A percentile compares a stretch with the other conserved stretches of the same genome.
Evolutionary conservation across 805 yeast species (phyloP).

Genomic region (Lachancea lanzarotensis): DNA sequence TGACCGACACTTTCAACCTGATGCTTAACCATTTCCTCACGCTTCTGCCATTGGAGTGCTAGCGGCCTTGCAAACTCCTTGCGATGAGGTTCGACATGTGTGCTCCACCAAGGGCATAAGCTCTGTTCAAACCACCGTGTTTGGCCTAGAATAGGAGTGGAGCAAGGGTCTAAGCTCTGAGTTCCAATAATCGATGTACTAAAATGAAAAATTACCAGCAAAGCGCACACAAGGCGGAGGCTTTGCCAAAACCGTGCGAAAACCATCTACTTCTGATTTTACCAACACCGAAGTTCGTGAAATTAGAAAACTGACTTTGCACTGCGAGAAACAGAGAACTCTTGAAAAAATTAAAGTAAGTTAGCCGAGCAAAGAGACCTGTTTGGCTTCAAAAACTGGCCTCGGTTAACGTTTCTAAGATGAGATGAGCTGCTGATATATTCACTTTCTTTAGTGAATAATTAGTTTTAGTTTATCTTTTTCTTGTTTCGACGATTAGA

Average conservation of each 20-base stretch:
- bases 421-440: no score
- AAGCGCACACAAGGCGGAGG: neutral
- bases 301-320: no score
- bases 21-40: neutral
- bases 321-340: no score
- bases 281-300: neutral
- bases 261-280: neutral
- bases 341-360: no score
- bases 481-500: no score
- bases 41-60: conserved; percentile 1
- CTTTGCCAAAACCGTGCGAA: neutral
- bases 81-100: conserved; percentile 2
- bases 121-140: conserved; percentile 1
- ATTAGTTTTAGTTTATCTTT: no score
- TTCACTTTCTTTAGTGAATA: no score
- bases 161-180: neutral
- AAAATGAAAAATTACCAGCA: neutral
- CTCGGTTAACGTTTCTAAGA: no score
- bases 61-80: neutral
- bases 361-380: no score
- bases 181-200: neutral
- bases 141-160: neutral
- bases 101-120: conserved; percentile 6
- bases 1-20: neutral
- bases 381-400: no score